Evolutionary conservation across 75 land plant genomes (phyloP).

Genomic region (Ceratopteris richardii): DNA sequence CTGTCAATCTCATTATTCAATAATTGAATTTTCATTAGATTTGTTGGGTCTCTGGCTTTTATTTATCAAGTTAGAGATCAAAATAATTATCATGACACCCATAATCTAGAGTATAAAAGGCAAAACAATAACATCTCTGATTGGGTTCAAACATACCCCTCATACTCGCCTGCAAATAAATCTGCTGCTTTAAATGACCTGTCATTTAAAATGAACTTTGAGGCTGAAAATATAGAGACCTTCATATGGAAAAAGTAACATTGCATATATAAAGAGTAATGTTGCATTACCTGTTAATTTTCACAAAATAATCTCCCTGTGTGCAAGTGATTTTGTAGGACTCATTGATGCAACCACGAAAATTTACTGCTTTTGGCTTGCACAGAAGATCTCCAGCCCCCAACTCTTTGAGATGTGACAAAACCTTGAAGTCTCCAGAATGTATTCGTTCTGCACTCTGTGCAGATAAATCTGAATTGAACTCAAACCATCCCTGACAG

Average conservation of each 20-base stretch:
- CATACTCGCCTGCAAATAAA: constrained; percentile 24
- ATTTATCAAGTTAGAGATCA: no score
- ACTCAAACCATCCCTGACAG: constrained; percentile 21
- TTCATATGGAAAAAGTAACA: neutral
- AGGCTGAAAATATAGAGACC: neutral
- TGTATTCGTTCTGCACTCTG: neutral
- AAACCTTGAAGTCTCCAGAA: constrained; percentile 16
- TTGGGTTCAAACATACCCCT: constrained; percentile 35
- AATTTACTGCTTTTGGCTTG: constrained; percentile 16
- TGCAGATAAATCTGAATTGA: constrained; percentile 17
- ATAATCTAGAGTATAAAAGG: no score
- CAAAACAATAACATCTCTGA: no score
- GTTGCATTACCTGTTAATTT: constrained; percentile 19
- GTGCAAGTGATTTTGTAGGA: constrained; percentile 15
- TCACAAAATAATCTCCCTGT: constrained; percentile 19
- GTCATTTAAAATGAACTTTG: neutral
- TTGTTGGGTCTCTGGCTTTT: no score
- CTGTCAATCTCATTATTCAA: no score
- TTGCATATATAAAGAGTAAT: neutral
- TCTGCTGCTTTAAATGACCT: constrained; percentile 12
- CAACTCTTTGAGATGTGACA: constrained; percentile 23
- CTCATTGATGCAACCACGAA: constrained; percentile 31
- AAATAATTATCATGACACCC: no score
- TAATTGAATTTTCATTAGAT: no score
- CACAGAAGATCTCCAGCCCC: constrained; percentile 22